phyloP scores from a whole-genome alignment of 192 early-diverging fungal genomes.

The Backusella tarrabulga region DNA sequence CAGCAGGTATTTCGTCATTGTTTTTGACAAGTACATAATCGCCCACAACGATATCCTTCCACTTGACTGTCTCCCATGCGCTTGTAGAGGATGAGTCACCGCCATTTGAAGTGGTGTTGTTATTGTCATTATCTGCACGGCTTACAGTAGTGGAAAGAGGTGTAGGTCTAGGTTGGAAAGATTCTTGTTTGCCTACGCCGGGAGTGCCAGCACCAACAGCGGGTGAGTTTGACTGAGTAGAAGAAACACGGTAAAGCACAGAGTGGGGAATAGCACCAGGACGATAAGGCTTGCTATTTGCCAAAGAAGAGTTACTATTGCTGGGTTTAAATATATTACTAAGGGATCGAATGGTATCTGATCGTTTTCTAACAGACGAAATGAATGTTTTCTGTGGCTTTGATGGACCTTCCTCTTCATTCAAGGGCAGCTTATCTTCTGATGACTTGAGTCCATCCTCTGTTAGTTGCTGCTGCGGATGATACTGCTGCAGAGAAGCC shows the following conservation, averaged over 20 bases:
- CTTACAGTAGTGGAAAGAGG: neutral
- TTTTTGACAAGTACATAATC: slow-evolving; percentile 84
- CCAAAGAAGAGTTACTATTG: neutral
- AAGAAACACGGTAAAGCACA: slow-evolving; percentile 32
- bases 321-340: slow-evolving; percentile 29
- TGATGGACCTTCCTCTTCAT: neutral
- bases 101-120: neutral
- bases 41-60: slow-evolving; percentile 86
- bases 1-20: slow-evolving; percentile 88
- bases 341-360: slow-evolving; percentile 28
- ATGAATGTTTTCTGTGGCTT: slow-evolving; percentile 7
- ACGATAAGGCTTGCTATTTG: slow-evolving; percentile 26
- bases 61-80: slow-evolving; percentile 66
- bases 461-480: neutral
- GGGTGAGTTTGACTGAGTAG: neutral
- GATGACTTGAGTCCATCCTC: neutral
- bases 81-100: slow-evolving; percentile 10
- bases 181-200: neutral
- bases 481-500: neutral
- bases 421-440: slow-evolving; percentile 8
- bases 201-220: neutral
- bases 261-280: slow-evolving; percentile 46
- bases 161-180: neutral
- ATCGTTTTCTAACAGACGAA: slow-evolving; percentile 17
- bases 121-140: neutral